These are phyloP conservation scores for Claviceps spartinae DNA, from an alignment of 2,329 filamentous ascomycete species.

Conservation along the genomic window DNA sequence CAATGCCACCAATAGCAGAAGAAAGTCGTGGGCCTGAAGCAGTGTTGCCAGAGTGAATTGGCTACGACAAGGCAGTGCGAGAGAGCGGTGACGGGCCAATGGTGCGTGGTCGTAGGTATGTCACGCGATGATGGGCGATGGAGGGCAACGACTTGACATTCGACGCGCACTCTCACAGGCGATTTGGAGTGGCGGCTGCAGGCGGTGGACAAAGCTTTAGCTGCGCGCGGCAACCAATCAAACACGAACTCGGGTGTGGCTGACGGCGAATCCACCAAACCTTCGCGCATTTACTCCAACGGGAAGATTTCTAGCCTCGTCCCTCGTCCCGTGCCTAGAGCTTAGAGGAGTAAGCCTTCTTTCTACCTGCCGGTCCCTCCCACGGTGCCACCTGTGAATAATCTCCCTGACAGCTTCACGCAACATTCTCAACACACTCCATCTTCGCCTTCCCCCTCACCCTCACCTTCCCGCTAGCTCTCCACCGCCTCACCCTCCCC, in stretches of 20 bases:
- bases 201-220: not conserved
- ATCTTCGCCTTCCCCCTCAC: constrained; percentile 20
- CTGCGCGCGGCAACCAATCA: not conserved
- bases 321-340: too few relatives aligned
- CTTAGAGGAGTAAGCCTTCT: too few relatives aligned
- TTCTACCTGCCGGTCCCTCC: too few relatives aligned
- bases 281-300: too few relatives aligned
- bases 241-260: not conserved
- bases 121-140: not conserved
- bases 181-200: not conserved
- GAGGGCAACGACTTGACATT: not conserved
- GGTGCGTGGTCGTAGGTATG: not conserved
- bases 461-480: constrained; percentile 20
- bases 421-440: not conserved
- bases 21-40: not conserved
- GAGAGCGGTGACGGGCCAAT: not conserved
- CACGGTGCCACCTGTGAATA: too few relatives aligned
- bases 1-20: not conserved
- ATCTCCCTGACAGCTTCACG: too few relatives aligned
- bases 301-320: too few relatives aligned
- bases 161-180: not conserved
- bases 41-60: not conserved
- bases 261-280: not conserved
- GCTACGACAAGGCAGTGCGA: not conserved
- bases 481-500: constrained; percentile 33